Percentiles rank a stretch among this genome's conserved stretches.
These are phyloP conservation scores for Teunomyces panamensis DNA, from an alignment of 805 yeast genomes.

Conservation along the genomic window DNA sequence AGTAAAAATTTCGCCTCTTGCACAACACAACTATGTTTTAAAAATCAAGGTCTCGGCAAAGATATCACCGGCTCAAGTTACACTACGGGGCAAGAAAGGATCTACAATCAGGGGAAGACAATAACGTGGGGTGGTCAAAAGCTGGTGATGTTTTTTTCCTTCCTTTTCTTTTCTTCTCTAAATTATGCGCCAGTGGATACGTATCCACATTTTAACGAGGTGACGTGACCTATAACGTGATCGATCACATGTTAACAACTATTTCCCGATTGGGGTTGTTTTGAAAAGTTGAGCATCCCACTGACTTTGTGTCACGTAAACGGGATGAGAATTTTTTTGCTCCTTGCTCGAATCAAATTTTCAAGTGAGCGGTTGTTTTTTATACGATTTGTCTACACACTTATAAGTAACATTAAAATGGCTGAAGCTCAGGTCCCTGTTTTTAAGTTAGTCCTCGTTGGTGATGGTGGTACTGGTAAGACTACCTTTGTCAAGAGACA, in stretches of 20 bases:
- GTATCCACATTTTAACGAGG: too few relatives aligned
- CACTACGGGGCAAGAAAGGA: too few relatives aligned
- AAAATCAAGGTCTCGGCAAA: not conserved
- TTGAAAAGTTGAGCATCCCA: not conserved
- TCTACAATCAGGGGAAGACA: not conserved
- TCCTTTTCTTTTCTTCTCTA: too few relatives aligned
- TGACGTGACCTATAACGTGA: not conserved
- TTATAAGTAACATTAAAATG: slow-evolving; percentile 31
- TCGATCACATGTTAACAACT: not conserved
- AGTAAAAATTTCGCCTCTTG: not conserved
- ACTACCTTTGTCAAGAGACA: slow-evolving; percentile 99
- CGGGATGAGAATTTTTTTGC: slow-evolving; percentile 3
- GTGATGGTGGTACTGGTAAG: slow-evolving; percentile 99
- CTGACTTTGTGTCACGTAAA: not conserved
- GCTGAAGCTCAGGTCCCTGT: slow-evolving; percentile 82
- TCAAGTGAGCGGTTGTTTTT: slow-evolving; percentile 4
- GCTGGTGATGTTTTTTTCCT: not conserved
- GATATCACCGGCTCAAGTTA: too few relatives aligned
- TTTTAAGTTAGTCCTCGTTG: slow-evolving; percentile 97
- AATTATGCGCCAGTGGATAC: too few relatives aligned
- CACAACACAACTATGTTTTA: not conserved
- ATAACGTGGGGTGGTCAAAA: not conserved
- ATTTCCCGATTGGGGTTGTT: not conserved
- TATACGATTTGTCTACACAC: slow-evolving; percentile 2
- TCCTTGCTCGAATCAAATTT: slow-evolving; percentile 3